phyloP scores from a whole-genome alignment of 345 rosid genomes.

The Carallia pectinifolia region DNA sequence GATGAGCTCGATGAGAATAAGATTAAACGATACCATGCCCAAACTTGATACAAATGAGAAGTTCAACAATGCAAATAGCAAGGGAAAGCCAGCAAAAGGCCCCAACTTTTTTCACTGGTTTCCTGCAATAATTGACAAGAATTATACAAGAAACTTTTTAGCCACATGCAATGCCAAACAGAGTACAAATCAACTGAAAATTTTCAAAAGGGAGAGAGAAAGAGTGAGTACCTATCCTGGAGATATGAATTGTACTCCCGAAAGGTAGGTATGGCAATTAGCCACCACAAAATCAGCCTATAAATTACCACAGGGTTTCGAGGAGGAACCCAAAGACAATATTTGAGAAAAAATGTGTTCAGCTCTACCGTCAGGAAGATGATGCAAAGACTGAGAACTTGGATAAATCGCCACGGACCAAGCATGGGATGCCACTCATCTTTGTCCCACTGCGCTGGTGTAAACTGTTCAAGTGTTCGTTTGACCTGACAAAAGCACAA shows the following conservation, averaged over 20 bases:
- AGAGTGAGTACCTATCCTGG: constrained; percentile 67
- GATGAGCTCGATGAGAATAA: neutral
- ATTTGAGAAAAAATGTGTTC: constrained; percentile 96
- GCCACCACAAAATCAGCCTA: constrained; percentile 96
- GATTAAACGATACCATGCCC: constrained; percentile 58
- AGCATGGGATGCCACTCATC: constrained; percentile 98
- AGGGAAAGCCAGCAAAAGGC: constrained; percentile 98
- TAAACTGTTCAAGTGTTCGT: constrained; percentile 87
- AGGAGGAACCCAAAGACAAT: constrained; percentile 95
- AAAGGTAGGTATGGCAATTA: constrained; percentile 92
- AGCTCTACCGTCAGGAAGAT: constrained; percentile 87
- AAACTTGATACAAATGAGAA: constrained; percentile 94
- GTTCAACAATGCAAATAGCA: constrained; percentile 93
- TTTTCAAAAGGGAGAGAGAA: neutral
- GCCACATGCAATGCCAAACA: neutral
- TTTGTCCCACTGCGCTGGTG: constrained; percentile 99
- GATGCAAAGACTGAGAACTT: constrained; percentile 86
- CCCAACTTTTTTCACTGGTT: constrained; percentile 87
- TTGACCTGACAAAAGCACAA: constrained; percentile 53
- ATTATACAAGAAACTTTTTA: constrained; percentile 12
- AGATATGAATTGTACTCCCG: constrained; percentile 97
- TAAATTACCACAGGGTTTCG: constrained; percentile 85
- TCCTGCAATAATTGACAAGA: constrained; percentile 39
- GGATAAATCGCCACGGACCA: constrained; percentile 96
- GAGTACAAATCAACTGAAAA: neutral